These are phyloP conservation scores for Oenanthe javanica DNA, from an alignment of 140 eudicot genomes.

Conservation along the genomic window DNA sequence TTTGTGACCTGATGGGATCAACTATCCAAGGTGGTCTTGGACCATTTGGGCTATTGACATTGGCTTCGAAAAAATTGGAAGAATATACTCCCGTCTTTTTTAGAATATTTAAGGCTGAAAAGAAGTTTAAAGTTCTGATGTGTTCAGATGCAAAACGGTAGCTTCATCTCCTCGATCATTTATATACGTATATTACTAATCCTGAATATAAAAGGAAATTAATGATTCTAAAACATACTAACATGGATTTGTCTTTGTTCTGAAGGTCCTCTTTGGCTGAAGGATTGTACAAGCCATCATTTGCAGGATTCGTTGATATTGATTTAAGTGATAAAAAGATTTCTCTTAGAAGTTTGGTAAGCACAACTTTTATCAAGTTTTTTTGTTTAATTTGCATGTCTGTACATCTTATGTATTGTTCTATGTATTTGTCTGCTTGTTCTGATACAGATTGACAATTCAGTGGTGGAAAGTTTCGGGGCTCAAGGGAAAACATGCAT, in stretches of 20 bases:
- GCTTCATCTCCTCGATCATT: neutral
- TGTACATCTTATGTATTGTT: neutral
- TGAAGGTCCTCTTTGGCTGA: neutral
- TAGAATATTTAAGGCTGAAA: neutral
- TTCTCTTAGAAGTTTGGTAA: slow-evolving; percentile 1
- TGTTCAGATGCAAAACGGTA: slow-evolving; percentile 7
- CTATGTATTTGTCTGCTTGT: neutral
- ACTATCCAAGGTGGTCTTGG: neutral
- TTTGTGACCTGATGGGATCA: neutral
- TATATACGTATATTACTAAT: no score
- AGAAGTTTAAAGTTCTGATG: neutral
- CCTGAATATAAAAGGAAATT: neutral
- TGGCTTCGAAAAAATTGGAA: neutral
- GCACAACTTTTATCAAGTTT: neutral
- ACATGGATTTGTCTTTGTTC: neutral
- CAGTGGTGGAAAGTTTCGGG: neutral
- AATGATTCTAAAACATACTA: neutral
- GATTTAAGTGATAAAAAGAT: neutral
- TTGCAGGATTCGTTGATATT: neutral
- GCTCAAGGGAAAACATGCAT: slow-evolving; percentile 32
- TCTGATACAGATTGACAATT: neutral
- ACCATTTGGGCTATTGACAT: neutral
- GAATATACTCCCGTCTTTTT: slow-evolving; percentile 1
- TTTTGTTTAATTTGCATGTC: neutral
- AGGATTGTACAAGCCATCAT: slow-evolving; percentile 1